These are phyloP conservation scores for Blepharisma stoltei DNA, from an alignment of 73 alveolate species.

Conservation along the genomic window DNA sequence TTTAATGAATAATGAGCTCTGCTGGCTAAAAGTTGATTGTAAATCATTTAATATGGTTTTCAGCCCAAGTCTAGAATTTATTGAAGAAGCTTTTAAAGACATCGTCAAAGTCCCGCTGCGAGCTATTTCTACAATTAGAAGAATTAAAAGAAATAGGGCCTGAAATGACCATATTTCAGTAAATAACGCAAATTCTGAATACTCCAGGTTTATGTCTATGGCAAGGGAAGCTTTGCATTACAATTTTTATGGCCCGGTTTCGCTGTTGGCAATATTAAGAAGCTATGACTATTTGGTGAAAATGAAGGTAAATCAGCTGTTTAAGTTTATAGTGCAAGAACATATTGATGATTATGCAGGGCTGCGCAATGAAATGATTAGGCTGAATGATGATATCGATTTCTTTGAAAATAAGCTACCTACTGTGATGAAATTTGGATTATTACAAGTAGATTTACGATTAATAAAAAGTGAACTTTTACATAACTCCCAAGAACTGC, in stretches of 20 bases:
- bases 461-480: neutral
- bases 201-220: neutral
- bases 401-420: neutral
- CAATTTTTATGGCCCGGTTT: neutral
- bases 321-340: neutral
- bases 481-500: neutral
- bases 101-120: neutral
- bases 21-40: neutral
- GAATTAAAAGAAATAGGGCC: neutral
- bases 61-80: neutral
- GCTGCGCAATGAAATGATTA: neutral
- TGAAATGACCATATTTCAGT: neutral
- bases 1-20: neutral
- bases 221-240: neutral
- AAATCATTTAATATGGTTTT: neutral
- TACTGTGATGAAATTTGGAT: neutral
- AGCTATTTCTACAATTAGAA: neutral
- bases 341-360: neutral
- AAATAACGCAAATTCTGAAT: neutral
- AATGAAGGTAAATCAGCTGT: neutral
- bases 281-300: conserved; percentile 3
- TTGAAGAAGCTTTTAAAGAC: conserved; percentile 24
- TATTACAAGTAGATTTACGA: neutral
- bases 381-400: neutral
- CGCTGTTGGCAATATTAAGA: neutral